A percentile compares a stretch with the other conserved stretches of the same genome.
Conservation (phyloP, 2,329 filamentous ascomycete genomes). For the Paecilomyces fulvus region DNA sequence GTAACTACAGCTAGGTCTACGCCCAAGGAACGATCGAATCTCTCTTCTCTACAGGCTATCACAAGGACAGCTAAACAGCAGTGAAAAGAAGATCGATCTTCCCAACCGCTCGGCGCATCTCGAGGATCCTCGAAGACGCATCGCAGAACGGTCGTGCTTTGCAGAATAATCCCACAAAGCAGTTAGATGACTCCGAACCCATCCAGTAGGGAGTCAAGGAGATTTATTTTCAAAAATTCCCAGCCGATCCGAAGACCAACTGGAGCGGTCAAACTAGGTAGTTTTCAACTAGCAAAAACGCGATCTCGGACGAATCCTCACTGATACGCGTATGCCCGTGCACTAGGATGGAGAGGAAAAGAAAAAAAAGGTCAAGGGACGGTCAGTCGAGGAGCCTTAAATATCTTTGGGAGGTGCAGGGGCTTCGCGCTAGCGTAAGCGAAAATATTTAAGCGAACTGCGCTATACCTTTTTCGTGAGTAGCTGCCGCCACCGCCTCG, state of each 20-base stretch:
- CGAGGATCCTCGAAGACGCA: constrained; percentile 1
- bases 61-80: constrained; percentile 23
- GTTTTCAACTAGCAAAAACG: constrained; percentile 90
- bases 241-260: constrained; percentile 59
- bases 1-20: no score
- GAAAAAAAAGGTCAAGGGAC: constrained; percentile 17
- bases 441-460: neutral
- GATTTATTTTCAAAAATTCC: constrained; percentile 65
- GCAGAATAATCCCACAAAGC: neutral
- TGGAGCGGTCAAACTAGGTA: constrained; percentile 68
- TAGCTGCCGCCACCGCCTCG: neutral
- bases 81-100: constrained; percentile 30
- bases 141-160: neutral
- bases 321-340: constrained; percentile 71
- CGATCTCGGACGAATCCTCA: constrained; percentile 82
- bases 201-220: neutral
- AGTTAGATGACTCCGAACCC: neutral
- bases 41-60: constrained; percentile 33
- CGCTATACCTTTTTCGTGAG: neutral
- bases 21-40: no score
- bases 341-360: constrained; percentile 34
- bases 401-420: neutral
- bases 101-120: constrained; percentile 1
- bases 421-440: neutral
- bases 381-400: neutral